Evolutionary conservation across 1,284 basidiomycete genomes (phyloP).

Genomic region (Pseudozyma thailandica): DNA sequence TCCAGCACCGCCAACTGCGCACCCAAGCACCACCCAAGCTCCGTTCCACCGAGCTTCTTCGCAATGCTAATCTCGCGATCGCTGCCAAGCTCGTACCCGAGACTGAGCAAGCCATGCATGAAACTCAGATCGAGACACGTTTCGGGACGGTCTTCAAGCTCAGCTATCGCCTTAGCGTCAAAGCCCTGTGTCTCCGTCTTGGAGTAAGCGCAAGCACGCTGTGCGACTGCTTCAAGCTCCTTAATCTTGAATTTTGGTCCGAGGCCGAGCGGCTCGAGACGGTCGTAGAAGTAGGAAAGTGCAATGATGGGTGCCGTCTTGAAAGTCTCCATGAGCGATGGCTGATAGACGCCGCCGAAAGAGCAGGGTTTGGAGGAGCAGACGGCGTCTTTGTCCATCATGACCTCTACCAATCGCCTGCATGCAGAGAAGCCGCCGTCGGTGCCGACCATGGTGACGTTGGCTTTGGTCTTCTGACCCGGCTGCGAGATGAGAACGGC

Average conservation of each 20-base stretch:
- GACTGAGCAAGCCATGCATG: slow-evolving; percentile 85
- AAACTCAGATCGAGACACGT: slow-evolving; percentile 96
- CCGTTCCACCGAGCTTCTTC: slow-evolving; percentile 89
- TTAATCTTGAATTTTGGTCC: slow-evolving; percentile 62
- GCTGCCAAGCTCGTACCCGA: slow-evolving; percentile 71
- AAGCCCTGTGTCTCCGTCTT: slow-evolving; percentile 38
- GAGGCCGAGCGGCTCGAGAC: slow-evolving; percentile 81
- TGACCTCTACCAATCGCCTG: slow-evolving; percentile 83
- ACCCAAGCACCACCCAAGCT: slow-evolving; percentile 93
- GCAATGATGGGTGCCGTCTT: slow-evolving; percentile 66
- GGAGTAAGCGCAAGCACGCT: slow-evolving; percentile 57
- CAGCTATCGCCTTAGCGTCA: slow-evolving; percentile 74
- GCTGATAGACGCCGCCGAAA: slow-evolving; percentile 97
- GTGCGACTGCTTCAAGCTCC: slow-evolving; percentile 51
- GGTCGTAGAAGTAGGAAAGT: slow-evolving; percentile 94
- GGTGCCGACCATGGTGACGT: slow-evolving; percentile 61
- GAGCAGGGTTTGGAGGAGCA: slow-evolving; percentile 86
- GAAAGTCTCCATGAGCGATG: slow-evolving; percentile 90
- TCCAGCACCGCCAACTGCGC: slow-evolving; percentile 70
- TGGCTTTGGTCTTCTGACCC: slow-evolving; percentile 61
- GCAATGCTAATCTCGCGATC: slow-evolving; percentile 73
- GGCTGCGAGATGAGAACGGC: slow-evolving; percentile 78
- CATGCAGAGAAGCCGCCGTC: slow-evolving; percentile 87
- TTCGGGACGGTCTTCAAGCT: slow-evolving; percentile 85
- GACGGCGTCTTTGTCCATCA: slow-evolving; percentile 93